phyloP scores from a whole-genome alignment of 2,329 filamentous ascomycete genomes.

The Cadophora luteo-olivacea region DNA sequence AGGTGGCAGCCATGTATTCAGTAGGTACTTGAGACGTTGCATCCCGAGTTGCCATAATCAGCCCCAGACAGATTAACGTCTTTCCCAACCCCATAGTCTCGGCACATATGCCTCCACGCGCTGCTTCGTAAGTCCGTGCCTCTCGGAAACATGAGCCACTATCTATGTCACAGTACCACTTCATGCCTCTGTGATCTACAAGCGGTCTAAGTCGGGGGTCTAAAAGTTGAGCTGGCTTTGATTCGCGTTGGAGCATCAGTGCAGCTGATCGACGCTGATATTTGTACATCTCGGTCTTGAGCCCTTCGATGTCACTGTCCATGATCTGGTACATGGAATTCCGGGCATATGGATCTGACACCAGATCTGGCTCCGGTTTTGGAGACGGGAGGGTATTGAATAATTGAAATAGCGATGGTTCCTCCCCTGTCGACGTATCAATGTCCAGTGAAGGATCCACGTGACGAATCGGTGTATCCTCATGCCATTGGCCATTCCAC shows the following conservation, averaged over 20 bases:
- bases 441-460: constrained; percentile 46
- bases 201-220: constrained; percentile 75
- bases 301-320: constrained; percentile 57
- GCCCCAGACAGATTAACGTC: constrained; percentile 82
- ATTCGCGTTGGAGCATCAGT: constrained; percentile 83
- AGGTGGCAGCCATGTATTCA: constrained; percentile 55
- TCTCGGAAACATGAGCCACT: constrained; percentile 66
- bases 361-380: constrained; percentile 55
- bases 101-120: constrained; percentile 77
- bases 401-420: constrained; percentile 67
- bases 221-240: constrained; percentile 64
- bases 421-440: constrained; percentile 41
- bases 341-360: constrained; percentile 58
- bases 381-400: constrained; percentile 80
- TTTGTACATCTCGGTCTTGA: constrained; percentile 71
- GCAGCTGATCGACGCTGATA: constrained; percentile 85
- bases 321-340: constrained; percentile 64
- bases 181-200: constrained; percentile 63
- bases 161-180: constrained; percentile 75
- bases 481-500: constrained; percentile 58
- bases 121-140: constrained; percentile 76
- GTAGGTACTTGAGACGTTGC: constrained; percentile 72
- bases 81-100: constrained; percentile 87
- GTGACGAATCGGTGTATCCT: constrained; percentile 44
- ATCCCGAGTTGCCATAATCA: constrained; percentile 77